Base-by-base conservation (phyloP, 805 yeast species). In the Candida boidinii region DNA sequence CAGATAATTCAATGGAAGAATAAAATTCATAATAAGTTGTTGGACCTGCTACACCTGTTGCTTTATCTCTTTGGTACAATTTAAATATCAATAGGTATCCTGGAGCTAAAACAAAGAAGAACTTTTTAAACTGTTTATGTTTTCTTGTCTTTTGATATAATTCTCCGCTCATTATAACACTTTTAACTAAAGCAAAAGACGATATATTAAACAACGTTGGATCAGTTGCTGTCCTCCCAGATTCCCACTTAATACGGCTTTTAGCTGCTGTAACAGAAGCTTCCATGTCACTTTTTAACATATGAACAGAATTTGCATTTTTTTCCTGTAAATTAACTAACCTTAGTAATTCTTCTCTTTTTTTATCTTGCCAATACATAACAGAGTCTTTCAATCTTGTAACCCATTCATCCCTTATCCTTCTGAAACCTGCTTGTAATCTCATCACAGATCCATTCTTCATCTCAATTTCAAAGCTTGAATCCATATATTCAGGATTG, bases 111-210 rank as follows among this genome's bases (percentile, higher is more conserved):
- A 84, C 64, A 7, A 73, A 83, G 51, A 62, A 79, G 43, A 58
- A 73, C 38, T 70, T 72, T 28, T 55, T 58, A 56, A 88, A 90
- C 23, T 72, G 64, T 1, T 84, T 56, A 48, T 80, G 87, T 48
- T 76, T 83, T 37, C 70, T 73, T 3, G 73, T 66, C 46, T 87
- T 88, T 42, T 75, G 75, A 48, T 70, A 87, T 17, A 90, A 51
- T 21, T 63, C 54, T 0, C 96, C 96, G 38, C 75, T 68, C 57
- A 66, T 66, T 16, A 79, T 57, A 3, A 88, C 56, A 9, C 79
- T 66, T 12, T 76, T 70, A 17, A 76, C 66, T 55, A 79, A 62
- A 0, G 90, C 65, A 31, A 74, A 51, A 4, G 76, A 60, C 9
- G 79, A 73, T 15, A 77, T 67, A 40, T 74, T 72, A 48, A 72